Evolutionary conservation across 1,139 yeast species (phyloP).

Genomic region (Hemisphaericaspora subhashii): DNA sequence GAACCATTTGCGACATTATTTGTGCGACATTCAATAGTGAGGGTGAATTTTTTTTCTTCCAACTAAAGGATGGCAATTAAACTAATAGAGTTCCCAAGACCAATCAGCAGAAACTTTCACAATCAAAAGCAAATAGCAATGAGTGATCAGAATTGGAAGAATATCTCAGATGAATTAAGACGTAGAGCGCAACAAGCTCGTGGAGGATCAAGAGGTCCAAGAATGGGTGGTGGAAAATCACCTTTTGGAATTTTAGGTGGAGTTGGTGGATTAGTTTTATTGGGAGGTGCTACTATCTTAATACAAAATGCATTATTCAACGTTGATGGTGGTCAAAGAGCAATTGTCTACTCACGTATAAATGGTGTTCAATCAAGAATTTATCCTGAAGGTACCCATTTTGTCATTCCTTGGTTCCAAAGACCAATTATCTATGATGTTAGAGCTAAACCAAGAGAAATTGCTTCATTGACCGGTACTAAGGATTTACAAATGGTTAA

Average conservation of each 20-base stretch:
- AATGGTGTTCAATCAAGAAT: constrained; percentile 85
- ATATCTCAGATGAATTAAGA: constrained; percentile 64
- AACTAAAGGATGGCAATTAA: too few relatives aligned
- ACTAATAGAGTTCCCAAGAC: too few relatives aligned
- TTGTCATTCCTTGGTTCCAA: constrained; percentile 92
- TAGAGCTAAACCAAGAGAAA: constrained; percentile 95
- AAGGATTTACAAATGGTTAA: constrained; percentile 99
- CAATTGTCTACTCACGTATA: constrained; percentile 85
- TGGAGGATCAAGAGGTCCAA: constrained; percentile 3
- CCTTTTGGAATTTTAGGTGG: constrained; percentile 72
- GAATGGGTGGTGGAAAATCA: constrained; percentile 39
- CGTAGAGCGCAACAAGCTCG: constrained; percentile 58
- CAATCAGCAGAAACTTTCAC: neutral
- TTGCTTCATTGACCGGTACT: constrained; percentile 96
- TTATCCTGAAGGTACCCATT: constrained; percentile 93
- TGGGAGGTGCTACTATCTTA: constrained; percentile 71
- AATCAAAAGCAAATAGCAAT: constrained; percentile 20
- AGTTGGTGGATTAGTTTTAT: constrained; percentile 67
- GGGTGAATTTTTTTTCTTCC: neutral
- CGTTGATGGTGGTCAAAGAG: constrained; percentile 99
- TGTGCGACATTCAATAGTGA: neutral
- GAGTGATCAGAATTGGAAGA: constrained; percentile 66
- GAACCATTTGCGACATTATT: too few relatives aligned
- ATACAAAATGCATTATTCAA: constrained; percentile 81
- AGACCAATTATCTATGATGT: constrained; percentile 92